Percentiles rank a stretch among this genome's conserved stretches.
Evolutionary conservation across 2,329 filamentous ascomycete species (phyloP).

Genomic region (Botrytis paeoniae): DNA sequence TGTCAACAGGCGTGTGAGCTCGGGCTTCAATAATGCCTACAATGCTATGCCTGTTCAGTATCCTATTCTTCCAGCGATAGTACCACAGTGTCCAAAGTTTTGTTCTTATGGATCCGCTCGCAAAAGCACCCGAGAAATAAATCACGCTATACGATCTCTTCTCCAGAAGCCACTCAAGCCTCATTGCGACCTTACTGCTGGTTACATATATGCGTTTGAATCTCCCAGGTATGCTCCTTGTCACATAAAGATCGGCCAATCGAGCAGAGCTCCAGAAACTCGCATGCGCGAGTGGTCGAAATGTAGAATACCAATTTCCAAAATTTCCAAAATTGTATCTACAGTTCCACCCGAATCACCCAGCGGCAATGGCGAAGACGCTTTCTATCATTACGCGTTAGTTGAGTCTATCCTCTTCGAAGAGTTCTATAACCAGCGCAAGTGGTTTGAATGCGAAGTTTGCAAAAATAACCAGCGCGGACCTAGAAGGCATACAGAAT

Average conservation of each 20-base stretch:
- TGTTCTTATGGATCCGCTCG: not conserved
- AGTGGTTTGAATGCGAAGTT: slow-evolving; percentile 14
- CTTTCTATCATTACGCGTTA: slow-evolving; percentile 20
- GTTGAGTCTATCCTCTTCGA: slow-evolving; percentile 21
- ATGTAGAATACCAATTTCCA: slow-evolving; percentile 13
- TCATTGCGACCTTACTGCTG: not conserved
- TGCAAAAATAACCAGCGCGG: slow-evolving; percentile 1
- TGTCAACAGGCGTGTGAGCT: not conserved
- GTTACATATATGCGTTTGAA: slow-evolving; percentile 1
- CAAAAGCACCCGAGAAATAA: slow-evolving; percentile 7
- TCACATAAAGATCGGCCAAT: slow-evolving; percentile 23
- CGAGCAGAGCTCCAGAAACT: slow-evolving; percentile 9
- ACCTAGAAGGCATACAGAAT: slow-evolving; percentile 22
- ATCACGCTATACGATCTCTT: not conserved
- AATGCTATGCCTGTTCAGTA: not conserved
- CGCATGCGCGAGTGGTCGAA: slow-evolving; percentile 20
- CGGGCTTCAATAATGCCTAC: not conserved
- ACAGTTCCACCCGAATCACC: not conserved
- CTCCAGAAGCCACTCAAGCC: not conserved
- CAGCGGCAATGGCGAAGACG: slow-evolving; percentile 4
- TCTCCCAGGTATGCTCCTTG: slow-evolving; percentile 7
- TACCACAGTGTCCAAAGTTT: not conserved
- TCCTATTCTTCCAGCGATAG: not conserved
- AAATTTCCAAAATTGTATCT: not conserved
- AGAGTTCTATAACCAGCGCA: slow-evolving; percentile 24